These are phyloP conservation scores for Diaporthe helianthi DNA, from an alignment of 2,329 filamentous ascomycete species.

Conservation along the genomic window DNA sequence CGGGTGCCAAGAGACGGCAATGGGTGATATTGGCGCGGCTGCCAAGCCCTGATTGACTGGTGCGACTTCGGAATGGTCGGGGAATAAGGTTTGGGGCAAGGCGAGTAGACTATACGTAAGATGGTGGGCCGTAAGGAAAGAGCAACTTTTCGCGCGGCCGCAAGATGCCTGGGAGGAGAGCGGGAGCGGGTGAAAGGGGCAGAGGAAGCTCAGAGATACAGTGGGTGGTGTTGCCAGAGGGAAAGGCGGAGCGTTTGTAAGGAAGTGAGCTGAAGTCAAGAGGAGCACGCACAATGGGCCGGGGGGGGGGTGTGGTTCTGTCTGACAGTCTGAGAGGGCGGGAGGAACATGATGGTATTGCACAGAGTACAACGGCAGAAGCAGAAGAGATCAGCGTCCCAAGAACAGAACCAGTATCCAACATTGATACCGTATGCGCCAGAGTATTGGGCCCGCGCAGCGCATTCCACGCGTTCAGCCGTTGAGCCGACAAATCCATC, in stretches of 20 bases:
- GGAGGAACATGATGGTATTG: slow-evolving; percentile 6
- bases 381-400: slow-evolving; percentile 15
- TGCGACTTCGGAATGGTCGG: slow-evolving; percentile 9
- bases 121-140: not conserved
- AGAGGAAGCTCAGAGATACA: slow-evolving; percentile 19
- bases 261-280: slow-evolving; percentile 3
- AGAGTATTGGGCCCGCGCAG: no score
- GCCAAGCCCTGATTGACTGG: slow-evolving; percentile 16
- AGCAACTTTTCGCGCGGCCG: not conserved
- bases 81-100: not conserved
- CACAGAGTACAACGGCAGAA: slow-evolving; percentile 8
- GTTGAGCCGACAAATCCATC: not conserved
- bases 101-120: not conserved
- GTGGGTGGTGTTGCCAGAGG: slow-evolving; percentile 7
- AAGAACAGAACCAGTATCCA: not conserved
- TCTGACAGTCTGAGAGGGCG: not conserved
- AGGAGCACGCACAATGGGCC: not conserved
- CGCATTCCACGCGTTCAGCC: not conserved
- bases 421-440: no score
- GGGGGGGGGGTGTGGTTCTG: no score
- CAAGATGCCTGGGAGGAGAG: not conserved
- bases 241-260: slow-evolving; percentile 2
- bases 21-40: not conserved
- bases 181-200: not conserved
- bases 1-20: slow-evolving; percentile 9